These are phyloP conservation scores for Hibiscus tridactylites DNA, from an alignment of 345 rosid genomes.

Conservation along the genomic window DNA sequence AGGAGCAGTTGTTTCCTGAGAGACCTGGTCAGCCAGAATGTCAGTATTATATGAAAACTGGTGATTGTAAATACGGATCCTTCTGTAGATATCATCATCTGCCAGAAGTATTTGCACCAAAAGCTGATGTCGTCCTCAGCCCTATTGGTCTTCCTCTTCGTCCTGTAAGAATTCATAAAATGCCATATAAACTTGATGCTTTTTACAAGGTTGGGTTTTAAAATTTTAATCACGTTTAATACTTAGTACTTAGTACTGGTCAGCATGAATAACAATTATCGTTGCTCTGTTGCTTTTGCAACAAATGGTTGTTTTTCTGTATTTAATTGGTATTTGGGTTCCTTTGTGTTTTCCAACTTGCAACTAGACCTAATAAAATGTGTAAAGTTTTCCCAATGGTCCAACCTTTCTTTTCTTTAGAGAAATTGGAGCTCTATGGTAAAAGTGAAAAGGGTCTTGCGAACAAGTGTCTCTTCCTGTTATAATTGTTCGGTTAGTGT, in stretches of 20 bases:
- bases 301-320: neutral
- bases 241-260: neutral
- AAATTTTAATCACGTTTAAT: neutral
- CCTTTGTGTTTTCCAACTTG: neutral
- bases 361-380: neutral
- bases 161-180: conserved; percentile 47
- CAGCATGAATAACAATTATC: neutral
- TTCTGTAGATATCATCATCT: conserved; percentile 95
- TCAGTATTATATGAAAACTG: conserved; percentile 76
- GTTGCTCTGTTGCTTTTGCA: neutral
- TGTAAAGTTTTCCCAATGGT: neutral
- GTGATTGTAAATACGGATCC: conserved; percentile 79
- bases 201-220: neutral
- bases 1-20: conserved; percentile 67
- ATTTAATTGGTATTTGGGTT: neutral
- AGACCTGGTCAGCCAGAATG: conserved; percentile 88
- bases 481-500: neutral
- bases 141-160: conserved; percentile 77
- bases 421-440: neutral
- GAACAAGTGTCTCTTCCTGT: neutral
- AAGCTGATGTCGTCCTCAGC: conserved; percentile 41
- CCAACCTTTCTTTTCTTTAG: neutral
- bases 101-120: conserved; percentile 38
- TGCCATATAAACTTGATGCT: conserved; percentile 3
- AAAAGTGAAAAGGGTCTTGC: neutral